Conservation (phyloP, 2,329 filamentous ascomycete species). For the Amphichorda felina region DNA sequence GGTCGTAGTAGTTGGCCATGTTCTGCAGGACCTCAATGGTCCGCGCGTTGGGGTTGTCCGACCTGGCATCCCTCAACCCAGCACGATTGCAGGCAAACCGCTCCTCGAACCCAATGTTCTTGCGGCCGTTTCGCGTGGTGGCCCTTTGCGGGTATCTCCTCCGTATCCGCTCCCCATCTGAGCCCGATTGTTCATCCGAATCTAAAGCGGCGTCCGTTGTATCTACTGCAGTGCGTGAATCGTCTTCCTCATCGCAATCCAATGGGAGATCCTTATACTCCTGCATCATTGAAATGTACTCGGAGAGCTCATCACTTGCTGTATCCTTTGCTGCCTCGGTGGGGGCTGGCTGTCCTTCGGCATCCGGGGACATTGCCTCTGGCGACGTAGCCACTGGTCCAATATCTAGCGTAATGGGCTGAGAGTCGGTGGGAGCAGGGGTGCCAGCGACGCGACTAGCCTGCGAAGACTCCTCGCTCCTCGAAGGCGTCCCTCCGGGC, state of each 20-base stretch:
- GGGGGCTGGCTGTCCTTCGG: no score
- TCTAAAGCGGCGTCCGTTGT: constrained; percentile 4
- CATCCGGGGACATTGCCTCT: background rate
- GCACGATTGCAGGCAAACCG: constrained; percentile 43
- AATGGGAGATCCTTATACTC: constrained; percentile 47
- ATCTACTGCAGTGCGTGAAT: constrained; percentile 10
- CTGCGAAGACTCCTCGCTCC: constrained; percentile 18
- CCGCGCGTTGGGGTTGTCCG: constrained; percentile 55
- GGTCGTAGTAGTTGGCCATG: constrained; percentile 68
- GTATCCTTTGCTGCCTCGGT: background rate
- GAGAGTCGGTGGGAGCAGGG: constrained; percentile 10
- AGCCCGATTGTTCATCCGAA: constrained; percentile 9
- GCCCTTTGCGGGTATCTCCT: background rate
- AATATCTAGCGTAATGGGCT: constrained; percentile 12
- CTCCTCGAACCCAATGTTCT: constrained; percentile 25
- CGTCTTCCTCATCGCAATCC: constrained; percentile 35
- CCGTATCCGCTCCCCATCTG: constrained; percentile 5
- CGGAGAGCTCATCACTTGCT: constrained; percentile 44
- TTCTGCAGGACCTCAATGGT: constrained; percentile 69
- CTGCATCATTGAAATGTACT: constrained; percentile 51
- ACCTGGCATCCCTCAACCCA: constrained; percentile 28
- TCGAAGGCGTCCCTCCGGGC: constrained; percentile 21
- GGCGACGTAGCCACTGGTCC: background rate
- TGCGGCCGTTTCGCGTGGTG: constrained; percentile 3
- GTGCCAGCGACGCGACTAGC: constrained; percentile 8